Percentiles rank a stretch among this genome's conserved stretches.
Conservation (phyloP, 192 early-diverging fungal genomes). For the Glomus cerebriforme region DNA sequence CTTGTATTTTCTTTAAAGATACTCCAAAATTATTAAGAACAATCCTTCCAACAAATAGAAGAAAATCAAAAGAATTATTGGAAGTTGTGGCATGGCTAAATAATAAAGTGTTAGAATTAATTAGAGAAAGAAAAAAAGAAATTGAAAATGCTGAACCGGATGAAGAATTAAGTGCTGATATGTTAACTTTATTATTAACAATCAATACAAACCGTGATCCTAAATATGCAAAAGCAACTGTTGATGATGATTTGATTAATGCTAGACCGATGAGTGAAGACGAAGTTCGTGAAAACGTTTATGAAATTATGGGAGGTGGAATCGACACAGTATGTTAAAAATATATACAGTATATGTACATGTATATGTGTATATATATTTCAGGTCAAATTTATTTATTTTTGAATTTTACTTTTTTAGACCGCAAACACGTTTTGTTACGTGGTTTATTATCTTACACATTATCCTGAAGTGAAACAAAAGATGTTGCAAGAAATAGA, state of each 20-base stretch:
- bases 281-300: slow-evolving; percentile 5
- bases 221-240: background rate
- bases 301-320: slow-evolving; percentile 11
- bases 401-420: background rate
- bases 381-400: background rate
- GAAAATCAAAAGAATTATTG: background rate
- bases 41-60: background rate
- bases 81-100: background rate
- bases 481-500: background rate
- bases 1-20: slow-evolving; percentile 1
- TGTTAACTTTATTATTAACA: slow-evolving; percentile 22
- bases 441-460: slow-evolving; percentile 3
- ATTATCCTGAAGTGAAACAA: slow-evolving; percentile 8
- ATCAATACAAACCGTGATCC: background rate
- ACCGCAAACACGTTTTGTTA: slow-evolving; percentile 20
- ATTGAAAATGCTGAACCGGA: background rate
- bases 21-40: background rate
- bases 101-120: background rate
- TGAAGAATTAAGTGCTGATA: background rate
- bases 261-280: slow-evolving; percentile 10
- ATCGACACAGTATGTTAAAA: background rate
- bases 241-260: background rate
- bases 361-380: too few relatives aligned
- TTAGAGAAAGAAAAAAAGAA: slow-evolving; percentile 14
- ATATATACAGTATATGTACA: too few relatives aligned